Conservation (phyloP, 176 grass and related monocot species). For the Thinopyrum elongatum region DNA sequence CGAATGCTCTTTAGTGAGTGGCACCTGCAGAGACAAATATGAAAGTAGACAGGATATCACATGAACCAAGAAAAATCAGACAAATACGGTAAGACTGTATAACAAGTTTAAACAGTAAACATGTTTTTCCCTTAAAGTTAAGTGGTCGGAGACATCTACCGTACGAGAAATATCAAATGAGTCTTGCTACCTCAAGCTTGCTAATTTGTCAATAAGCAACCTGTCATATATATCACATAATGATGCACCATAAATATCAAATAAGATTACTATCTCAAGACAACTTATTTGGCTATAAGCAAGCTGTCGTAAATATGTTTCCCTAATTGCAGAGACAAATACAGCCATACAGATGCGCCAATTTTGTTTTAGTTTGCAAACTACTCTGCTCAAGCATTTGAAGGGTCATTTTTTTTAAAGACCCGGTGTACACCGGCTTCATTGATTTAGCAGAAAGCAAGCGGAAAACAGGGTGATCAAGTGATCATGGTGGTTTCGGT, state of each 20-base stretch:
- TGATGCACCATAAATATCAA: not conserved
- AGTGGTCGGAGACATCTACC: not conserved
- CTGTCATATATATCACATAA: not conserved
- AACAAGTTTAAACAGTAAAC: not conserved
- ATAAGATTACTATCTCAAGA: not conserved
- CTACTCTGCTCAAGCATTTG: not conserved
- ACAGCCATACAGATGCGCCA: not conserved
- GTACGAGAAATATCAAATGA: not conserved
- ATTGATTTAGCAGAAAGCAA: too few relatives aligned
- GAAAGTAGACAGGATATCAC: not conserved
- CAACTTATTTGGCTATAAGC: too few relatives aligned
- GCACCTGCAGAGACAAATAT: conserved; percentile 3
- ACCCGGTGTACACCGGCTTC: too few relatives aligned
- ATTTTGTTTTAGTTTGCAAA: not conserved
- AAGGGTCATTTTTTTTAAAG: too few relatives aligned
- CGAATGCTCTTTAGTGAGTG: conserved; percentile 43
- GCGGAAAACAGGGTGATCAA: too few relatives aligned
- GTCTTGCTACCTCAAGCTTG: not conserved
- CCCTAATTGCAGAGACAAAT: too few relatives aligned
- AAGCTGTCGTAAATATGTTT: too few relatives aligned
- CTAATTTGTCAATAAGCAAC: not conserved
- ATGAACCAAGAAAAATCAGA: not conserved
- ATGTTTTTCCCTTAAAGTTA: not conserved
- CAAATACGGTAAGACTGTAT: not conserved
- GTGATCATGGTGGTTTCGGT: too few relatives aligned